Conservation (phyloP, 208 protist genomes). For the Herpetomonas samuelpessoai region DNA sequence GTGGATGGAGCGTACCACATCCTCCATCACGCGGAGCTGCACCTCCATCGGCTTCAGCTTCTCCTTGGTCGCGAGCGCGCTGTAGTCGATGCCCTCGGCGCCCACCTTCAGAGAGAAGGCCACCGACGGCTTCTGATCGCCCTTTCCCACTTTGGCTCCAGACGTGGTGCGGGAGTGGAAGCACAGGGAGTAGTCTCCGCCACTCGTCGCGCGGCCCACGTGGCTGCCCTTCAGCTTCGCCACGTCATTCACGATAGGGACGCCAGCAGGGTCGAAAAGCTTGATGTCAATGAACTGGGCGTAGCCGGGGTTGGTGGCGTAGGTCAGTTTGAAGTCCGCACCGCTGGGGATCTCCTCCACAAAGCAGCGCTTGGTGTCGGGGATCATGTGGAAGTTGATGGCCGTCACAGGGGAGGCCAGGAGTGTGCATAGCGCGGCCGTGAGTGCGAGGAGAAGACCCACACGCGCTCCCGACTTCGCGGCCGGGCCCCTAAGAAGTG, state of each 20-base stretch:
- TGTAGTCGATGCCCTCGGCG: slow-evolving; percentile 68
- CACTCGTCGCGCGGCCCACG: slow-evolving; percentile 18
- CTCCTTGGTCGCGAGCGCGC: slow-evolving; percentile 62
- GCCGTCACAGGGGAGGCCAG: too few relatives aligned
- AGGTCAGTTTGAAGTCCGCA: slow-evolving; percentile 53
- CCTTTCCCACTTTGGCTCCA: slow-evolving; percentile 15
- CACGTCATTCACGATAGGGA: slow-evolving; percentile 13
- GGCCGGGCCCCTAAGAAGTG: too few relatives aligned
- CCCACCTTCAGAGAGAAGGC: slow-evolving; percentile 42
- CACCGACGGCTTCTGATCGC: slow-evolving; percentile 20
- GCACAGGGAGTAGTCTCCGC: slow-evolving; percentile 77
- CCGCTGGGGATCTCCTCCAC: slow-evolving; percentile 69
- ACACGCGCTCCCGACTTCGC: too few relatives aligned
- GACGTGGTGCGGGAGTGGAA: slow-evolving; percentile 46
- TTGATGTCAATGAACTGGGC: slow-evolving; percentile 63
- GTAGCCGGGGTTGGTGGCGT: slow-evolving; percentile 42
- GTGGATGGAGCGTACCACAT: slow-evolving; percentile 77
- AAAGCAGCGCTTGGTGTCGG: slow-evolving; percentile 64
- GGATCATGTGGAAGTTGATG: slow-evolving; percentile 58
- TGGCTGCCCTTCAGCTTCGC: slow-evolving; percentile 29
- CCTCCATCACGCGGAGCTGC: slow-evolving; percentile 85
- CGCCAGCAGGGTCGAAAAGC: slow-evolving; percentile 18
- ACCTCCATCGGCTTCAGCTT: slow-evolving; percentile 91
- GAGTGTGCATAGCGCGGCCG: too few relatives aligned
- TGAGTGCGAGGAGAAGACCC: too few relatives aligned